Percentiles rank a stretch among this genome's conserved stretches.
Conservation (phyloP, 441 rosid species). For the Mallotus repandus region DNA sequence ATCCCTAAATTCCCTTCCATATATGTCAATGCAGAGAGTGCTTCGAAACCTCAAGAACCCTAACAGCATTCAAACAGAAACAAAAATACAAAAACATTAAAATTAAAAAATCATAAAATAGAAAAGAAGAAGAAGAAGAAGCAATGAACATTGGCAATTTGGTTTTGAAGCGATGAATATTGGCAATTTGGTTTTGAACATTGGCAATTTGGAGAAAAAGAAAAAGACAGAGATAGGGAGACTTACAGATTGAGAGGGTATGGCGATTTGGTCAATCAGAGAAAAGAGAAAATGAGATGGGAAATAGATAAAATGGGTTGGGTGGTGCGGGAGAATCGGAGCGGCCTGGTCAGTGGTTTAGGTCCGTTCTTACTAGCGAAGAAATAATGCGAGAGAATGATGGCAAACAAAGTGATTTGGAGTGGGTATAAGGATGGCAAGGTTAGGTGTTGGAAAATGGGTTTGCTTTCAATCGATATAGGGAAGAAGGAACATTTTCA, state of each 20-base stretch:
- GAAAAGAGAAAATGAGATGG: constrained; percentile 3
- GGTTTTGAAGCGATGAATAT: no score
- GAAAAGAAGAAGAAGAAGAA: constrained; percentile 19
- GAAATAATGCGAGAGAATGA: constrained; percentile 26
- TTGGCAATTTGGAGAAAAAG: neutral
- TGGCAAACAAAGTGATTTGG: constrained; percentile 73
- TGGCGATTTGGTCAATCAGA: constrained; percentile 10
- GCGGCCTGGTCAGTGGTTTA: constrained; percentile 8
- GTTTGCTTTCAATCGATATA: constrained; percentile 46
- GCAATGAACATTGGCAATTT: no score
- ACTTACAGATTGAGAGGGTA: constrained; percentile 42
- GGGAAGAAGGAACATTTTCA: no score
- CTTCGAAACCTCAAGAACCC: constrained; percentile 46
- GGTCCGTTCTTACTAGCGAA: constrained; percentile 35
- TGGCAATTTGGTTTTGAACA: neutral
- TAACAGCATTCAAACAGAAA: constrained; percentile 4
- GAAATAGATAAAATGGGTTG: constrained; percentile 9
- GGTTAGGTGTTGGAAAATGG: constrained; percentile 85
- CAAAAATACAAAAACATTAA: neutral
- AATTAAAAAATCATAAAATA: constrained; percentile 18
- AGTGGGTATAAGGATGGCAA: constrained; percentile 95
- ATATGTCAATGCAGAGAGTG: constrained; percentile 26
- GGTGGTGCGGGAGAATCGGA: constrained; percentile 24
- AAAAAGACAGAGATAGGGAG: neutral
- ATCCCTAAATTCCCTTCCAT: constrained; percentile 37